Conservation (phyloP, 257 asterid species). For the Jaltomata sinuosa region DNA sequence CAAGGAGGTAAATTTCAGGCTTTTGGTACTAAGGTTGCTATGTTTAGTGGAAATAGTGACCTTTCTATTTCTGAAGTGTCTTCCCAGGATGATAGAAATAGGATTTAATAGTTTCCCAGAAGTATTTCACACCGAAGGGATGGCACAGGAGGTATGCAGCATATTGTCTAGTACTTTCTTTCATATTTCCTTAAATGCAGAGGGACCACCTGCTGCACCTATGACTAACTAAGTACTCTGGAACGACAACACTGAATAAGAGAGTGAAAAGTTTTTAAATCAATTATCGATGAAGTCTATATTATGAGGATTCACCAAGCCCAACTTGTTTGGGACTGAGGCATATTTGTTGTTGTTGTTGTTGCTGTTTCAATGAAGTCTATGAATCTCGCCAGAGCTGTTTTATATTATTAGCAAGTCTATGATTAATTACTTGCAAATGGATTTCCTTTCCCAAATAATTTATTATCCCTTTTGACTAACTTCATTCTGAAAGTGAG, state of each 20-base stretch:
- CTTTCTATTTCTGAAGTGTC: not conserved
- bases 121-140: constrained; percentile 55
- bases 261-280: not conserved
- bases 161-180: not conserved
- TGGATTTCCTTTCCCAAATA: not conserved
- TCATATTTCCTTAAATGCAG: not conserved
- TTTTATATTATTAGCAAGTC: not conserved
- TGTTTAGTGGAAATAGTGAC: not conserved
- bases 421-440: not conserved
- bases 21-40: not conserved
- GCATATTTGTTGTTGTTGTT: not conserved
- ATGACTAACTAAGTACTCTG: not conserved
- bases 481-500: not conserved
- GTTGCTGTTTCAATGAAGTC: not conserved
- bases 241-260: not conserved
- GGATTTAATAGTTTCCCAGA: constrained; percentile 75
- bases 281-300: not conserved
- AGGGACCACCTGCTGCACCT: not conserved
- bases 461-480: not conserved
- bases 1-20: constrained; percentile 47
- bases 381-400: not conserved
- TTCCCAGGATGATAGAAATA: constrained; percentile 71
- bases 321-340: not conserved
- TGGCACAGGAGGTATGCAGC: constrained; percentile 62
- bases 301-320: not conserved